Percentiles rank a stretch among this genome's conserved stretches.
These are phyloP conservation scores for Agaricus subrufescens DNA, from an alignment of 768 basidiomycete species.

Conservation along the genomic window DNA sequence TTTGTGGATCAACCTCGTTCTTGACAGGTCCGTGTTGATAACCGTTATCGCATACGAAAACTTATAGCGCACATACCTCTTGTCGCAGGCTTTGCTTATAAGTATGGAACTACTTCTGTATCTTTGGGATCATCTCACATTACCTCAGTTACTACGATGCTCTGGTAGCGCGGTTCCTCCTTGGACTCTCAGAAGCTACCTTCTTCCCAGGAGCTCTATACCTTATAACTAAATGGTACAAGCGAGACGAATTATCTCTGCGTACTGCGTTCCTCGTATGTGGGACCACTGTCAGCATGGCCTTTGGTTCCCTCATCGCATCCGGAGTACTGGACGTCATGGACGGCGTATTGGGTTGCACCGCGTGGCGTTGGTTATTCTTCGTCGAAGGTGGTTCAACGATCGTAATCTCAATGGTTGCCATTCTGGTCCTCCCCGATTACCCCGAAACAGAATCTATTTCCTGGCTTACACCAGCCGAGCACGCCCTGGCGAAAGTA, in stretches of 20 bases:
- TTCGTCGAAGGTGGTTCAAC: slow-evolving; percentile 63
- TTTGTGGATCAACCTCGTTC: slow-evolving; percentile 59
- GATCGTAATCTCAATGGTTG: slow-evolving; percentile 38
- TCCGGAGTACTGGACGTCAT: slow-evolving; percentile 69
- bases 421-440: slow-evolving; percentile 69
- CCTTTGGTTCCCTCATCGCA: slow-evolving; percentile 75
- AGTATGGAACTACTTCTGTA: slow-evolving; percentile 17
- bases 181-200: slow-evolving; percentile 68
- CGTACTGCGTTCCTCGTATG: slow-evolving; percentile 66
- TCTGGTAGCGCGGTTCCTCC: slow-evolving; percentile 65
- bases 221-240: slow-evolving; percentile 71
- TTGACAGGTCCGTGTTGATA: slow-evolving; percentile 36
- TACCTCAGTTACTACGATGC: slow-evolving; percentile 53
- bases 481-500: slow-evolving; percentile 51
- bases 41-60: background rate
- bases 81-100: slow-evolving; percentile 34
- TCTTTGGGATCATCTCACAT: background rate
- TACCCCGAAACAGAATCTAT: slow-evolving; percentile 53
- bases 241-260: slow-evolving; percentile 61
- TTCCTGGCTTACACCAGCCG: slow-evolving; percentile 52
- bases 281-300: slow-evolving; percentile 74
- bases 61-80: background rate
- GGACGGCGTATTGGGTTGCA: slow-evolving; percentile 62
- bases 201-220: slow-evolving; percentile 70
- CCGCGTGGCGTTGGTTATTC: slow-evolving; percentile 81